These are phyloP conservation scores for Penicillium aurantiogriseum DNA, from an alignment of 2,329 filamentous ascomycete species.

Conservation along the genomic window DNA sequence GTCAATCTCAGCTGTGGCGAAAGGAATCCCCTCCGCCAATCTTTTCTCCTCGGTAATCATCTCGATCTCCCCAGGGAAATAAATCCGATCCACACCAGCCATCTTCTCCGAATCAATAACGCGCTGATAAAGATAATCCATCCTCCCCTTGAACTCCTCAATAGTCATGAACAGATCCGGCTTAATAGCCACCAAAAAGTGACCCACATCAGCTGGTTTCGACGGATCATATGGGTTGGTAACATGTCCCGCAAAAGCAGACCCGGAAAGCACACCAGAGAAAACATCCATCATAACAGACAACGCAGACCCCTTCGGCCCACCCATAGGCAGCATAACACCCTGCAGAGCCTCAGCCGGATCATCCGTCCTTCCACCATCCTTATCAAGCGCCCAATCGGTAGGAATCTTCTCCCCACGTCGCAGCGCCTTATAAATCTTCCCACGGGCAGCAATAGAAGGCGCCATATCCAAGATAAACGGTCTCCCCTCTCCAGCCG, in stretches of 20 bases:
- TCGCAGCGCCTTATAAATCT: constrained; percentile 47
- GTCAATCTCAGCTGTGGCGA: constrained; percentile 21
- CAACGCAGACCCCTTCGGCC: constrained; percentile 75
- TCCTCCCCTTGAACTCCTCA: constrained; percentile 64
- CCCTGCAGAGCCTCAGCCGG: constrained; percentile 68
- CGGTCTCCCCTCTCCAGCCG: constrained; percentile 55
- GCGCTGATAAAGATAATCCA: constrained; percentile 59
- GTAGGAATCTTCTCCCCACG: constrained; percentile 44
- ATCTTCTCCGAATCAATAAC: constrained; percentile 54
- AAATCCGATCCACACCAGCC: constrained; percentile 55
- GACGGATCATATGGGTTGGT: constrained; percentile 73
- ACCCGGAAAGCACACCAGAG: constrained; percentile 71
- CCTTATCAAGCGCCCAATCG: constrained; percentile 71
- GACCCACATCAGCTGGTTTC: constrained; percentile 67
- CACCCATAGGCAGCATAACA: constrained; percentile 83
- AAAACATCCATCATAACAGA: constrained; percentile 89
- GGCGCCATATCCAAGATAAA: constrained; percentile 57
- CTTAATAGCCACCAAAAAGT: constrained; percentile 70
- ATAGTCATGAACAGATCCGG: constrained; percentile 71
- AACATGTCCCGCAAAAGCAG: constrained; percentile 75
- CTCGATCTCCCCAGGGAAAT: constrained; percentile 59
- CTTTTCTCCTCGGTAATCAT: constrained; percentile 48
- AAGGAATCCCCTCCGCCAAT: constrained; percentile 21
- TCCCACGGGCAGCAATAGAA: constrained; percentile 46
- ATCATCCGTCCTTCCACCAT: constrained; percentile 69